Evolutionary conservation across 1,284 basidiomycete species (phyloP), one percentile per base, ranked within the genome.

Genomic region (Rhodotorula sp.): DNA sequence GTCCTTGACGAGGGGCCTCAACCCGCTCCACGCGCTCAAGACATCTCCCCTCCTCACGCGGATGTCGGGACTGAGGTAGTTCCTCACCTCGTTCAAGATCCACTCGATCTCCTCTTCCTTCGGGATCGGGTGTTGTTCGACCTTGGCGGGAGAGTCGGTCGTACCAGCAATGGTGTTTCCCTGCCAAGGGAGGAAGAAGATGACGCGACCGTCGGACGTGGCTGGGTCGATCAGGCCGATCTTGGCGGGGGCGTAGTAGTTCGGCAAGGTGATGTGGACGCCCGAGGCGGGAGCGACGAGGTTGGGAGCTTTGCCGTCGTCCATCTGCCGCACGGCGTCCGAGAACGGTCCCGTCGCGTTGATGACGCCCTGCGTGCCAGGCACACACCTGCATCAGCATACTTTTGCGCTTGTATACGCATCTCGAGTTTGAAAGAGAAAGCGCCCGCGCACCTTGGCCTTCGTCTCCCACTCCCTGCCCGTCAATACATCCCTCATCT

Each of bases 161-260:
- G 95, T 98, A 34, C 94, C 95, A 5, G 95, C 95, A 73, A 99
- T 95, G 59, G 94, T 94, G 82, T 91, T 92, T 30, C 95, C 95
- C 82, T 97, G 90, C 95, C 95, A 99, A 0, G 95, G 95, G 29
- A 99, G 86, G 87, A 98, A 97, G 86, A 98, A 99, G 79, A 98
- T 95, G 70, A 99, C 94, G 56, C 95, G 89, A 1, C 95, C 95
- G 77, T 99, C 95, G 0, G 91, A 94, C 13, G 95, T 98, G 17
- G 91, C 85, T 0, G 95, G 95, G 82, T 99, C 95, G 64, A 99
- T 87, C 11, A 99, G 85, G 60, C 94, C 95, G 91, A 98, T 97
- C 67, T 87, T 90, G 61, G 92, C 89, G 4, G 95, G 94, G 11
- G 92, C 92, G 79, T 96, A 98, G 84, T 98, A 99, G 80, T 92